These are phyloP conservation scores for Fusarium verticillioides DNA, from an alignment of 2,329 filamentous ascomycete genomes.

Conservation along the genomic window DNA sequence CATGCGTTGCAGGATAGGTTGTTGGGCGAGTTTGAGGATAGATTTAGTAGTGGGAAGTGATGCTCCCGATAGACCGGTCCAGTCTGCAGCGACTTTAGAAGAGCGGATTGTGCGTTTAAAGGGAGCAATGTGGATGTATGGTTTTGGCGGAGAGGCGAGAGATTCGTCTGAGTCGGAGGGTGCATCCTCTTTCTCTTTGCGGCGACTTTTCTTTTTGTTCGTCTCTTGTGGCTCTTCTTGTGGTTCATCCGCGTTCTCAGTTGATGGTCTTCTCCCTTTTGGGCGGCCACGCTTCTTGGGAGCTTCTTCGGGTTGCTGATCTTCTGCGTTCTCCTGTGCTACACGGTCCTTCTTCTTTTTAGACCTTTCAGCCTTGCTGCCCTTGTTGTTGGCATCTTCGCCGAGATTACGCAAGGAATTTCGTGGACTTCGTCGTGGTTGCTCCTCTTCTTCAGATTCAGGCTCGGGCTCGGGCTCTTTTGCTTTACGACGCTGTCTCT, in stretches of 20 bases:
- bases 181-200: conserved; percentile 28
- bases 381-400: conserved; percentile 30
- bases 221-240: not conserved
- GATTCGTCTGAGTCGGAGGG: conserved; percentile 34
- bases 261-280: conserved; percentile 11
- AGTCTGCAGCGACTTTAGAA: conserved; percentile 74
- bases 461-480: not conserved
- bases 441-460: conserved; percentile 11
- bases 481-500: conserved; percentile 20
- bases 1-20: conserved; percentile 69
- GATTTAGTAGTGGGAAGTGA: conserved; percentile 66
- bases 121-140: conserved; percentile 63
- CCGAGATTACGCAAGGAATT: conserved; percentile 31
- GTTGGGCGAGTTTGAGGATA: conserved; percentile 68
- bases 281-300: conserved; percentile 30
- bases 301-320: conserved; percentile 15
- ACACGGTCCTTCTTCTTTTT: conserved; percentile 23
- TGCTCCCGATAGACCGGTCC: conserved; percentile 66
- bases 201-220: conserved; percentile 30
- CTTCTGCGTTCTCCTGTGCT: conserved; percentile 7
- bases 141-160: conserved; percentile 46
- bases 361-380: conserved; percentile 10
- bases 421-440: conserved; percentile 26
- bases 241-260: not conserved
- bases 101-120: conserved; percentile 67